Conservation (phyloP, 345 rosid genomes). For the Anacardium occidentale region DNA sequence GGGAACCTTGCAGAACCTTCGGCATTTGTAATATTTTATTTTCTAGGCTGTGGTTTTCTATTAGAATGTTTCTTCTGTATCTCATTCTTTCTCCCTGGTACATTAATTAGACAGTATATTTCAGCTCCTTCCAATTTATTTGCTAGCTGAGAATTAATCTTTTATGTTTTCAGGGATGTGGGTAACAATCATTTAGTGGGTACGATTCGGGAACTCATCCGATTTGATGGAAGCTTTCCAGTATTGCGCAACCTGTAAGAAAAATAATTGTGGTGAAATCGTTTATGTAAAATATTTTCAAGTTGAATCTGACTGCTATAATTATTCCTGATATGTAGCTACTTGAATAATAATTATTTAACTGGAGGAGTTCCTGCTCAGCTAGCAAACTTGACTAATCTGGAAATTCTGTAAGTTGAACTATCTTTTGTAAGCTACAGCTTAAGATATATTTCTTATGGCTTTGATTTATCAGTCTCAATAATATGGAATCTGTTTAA, state of each 20-base stretch:
- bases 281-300: not conserved
- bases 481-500: not conserved
- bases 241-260: conserved; percentile 84
- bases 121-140: not conserved
- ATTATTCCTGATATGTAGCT: conserved; percentile 41
- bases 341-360: conserved; percentile 81
- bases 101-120: not conserved
- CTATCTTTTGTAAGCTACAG: not conserved
- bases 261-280: not conserved
- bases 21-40: conserved; percentile 40
- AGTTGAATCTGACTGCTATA: not conserved
- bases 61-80: not conserved
- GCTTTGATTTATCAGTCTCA: not conserved
- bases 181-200: conserved; percentile 96
- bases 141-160: not conserved
- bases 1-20: conserved; percentile 68
- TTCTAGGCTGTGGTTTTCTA: conserved; percentile 11
- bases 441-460: conserved; percentile 1
- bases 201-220: conserved; percentile 85
- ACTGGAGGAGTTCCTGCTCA: conserved; percentile 96
- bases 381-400: conserved; percentile 76
- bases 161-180: conserved; percentile 60
- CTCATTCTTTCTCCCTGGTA: not conserved
- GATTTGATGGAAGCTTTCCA: conserved; percentile 86
- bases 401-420: conserved; percentile 83